Base-by-base conservation (phyloP, 352 stramenopile genomes). In the Phytophthora fragariae region DNA sequence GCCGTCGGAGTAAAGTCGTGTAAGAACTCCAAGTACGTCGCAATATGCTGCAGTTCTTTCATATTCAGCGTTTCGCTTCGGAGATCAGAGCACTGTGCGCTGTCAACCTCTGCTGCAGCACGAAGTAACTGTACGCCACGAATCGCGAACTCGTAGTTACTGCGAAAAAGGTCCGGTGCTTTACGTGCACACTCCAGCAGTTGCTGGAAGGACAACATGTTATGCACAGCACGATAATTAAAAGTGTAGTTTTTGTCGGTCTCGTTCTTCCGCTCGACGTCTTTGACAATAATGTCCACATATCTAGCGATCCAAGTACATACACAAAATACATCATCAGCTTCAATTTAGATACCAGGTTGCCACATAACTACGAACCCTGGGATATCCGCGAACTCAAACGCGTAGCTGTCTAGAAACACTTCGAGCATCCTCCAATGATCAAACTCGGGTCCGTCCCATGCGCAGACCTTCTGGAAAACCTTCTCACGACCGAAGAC, bases 281-380 rank as follows among this genome's bases (percentile, higher is more conserved):
- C 82, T 66, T 81, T 74, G 33, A 85, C 53, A n/a, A 89, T 76
- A 24, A 85, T 27, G 39, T 82, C 79, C 27, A 75, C 29, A 60
- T 75, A 77, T 33, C 71, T 77, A 58, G 4, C 11, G 12, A 49
- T 19, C 12, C 12, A 49, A 10, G 6, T 50, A 9, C 29, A 65
- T 11, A 29, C 3, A 9, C 29, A 29, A 8, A 44, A 59, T 17
- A 63, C 15, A 2, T 21, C 24, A 57, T 57, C 7, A 39, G 52
- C 15, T 12, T 9, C 24, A 57, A 21, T 12, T 10, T 19, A 24
- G 14, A 17, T 5, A 5, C 19, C 7, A 0, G 29, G 10, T 14
- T 21, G 27, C 1, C 27, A n/a, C 21, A 11, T 5, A 17, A 8
- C 14, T 31, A 78, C 69, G n/a, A 70, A 88, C 73, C 80, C 76